Evolutionary conservation across 441 rosid species (phyloP), one percentile per base, ranked within the genome.

Genomic region (Pelargonium citronellum): DNA sequence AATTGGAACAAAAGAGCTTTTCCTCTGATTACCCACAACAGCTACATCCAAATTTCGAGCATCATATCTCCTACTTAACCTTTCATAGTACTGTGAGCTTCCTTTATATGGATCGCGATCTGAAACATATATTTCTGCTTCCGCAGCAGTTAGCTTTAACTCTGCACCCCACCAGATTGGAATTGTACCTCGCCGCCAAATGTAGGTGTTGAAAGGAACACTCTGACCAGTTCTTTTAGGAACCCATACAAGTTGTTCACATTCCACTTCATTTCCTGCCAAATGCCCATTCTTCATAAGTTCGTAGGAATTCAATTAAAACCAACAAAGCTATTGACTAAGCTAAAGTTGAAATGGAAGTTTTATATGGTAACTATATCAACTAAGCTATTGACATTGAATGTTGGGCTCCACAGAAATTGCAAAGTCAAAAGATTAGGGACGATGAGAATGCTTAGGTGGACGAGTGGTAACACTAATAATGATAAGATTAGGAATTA

Each of bases 101-200:
- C 99, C 97, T 84, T 87, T 90, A 74, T 91, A 95, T 2, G 99
- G 97, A 80, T 89, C 94, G 66, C 72, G 83, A 77, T 86, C 90
- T 64, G 96, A 83, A 79, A 95, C 95, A 87, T 89, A 90, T 68
- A 91, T 95, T 77, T 91, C 99, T 74, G 99, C 99, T 82, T 95
- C 99, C 66, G 95, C 92, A 49, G 97, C 89, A 27, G 93, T 91
- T 39, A 94, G 80, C 82, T 91, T 95, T 75, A 95, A 71, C 72
- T 95, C 97, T 49, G 99, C 97, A 84, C 99, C 96, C 99, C 99
- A 91, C 99, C 99, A 94, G 51, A 95, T 90, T 17, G 99, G 97
- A 61, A 91, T 91, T 57, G 99, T 91, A 75, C 99, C 99, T 71
- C 97, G 90, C 69, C 97, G 89, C 99, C 97, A 95, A 65, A 90